Conservation (phyloP, 1,139 yeast species). For the Saccharomycopsis hybrid region DNA sequence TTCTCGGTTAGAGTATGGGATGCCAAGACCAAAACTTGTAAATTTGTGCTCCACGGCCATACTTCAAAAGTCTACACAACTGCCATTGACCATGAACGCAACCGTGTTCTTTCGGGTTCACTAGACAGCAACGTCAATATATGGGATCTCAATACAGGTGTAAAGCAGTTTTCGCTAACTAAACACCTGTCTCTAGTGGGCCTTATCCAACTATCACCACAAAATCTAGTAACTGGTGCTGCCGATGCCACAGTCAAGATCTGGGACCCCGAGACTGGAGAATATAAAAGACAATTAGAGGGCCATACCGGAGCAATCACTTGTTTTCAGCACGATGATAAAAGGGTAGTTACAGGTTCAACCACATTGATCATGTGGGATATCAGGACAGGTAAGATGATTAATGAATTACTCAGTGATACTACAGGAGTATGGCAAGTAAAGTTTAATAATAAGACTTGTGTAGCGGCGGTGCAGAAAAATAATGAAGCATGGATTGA, state of each 20-base stretch:
- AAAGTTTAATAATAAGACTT: constrained; percentile 71
- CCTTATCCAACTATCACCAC: constrained; percentile 67
- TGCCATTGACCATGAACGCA: constrained; percentile 66
- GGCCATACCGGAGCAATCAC: constrained; percentile 90
- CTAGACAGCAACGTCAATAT: constrained; percentile 85
- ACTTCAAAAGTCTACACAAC: constrained; percentile 83
- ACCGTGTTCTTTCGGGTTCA: constrained; percentile 85
- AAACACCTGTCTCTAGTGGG: constrained; percentile 94
- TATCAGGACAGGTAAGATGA: constrained; percentile 65
- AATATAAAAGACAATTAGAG: constrained; percentile 59
- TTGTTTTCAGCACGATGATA: constrained; percentile 86
- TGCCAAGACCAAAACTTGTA: constrained; percentile 64
- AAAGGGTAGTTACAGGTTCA: constrained; percentile 83
- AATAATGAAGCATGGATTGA: constrained; percentile 67
- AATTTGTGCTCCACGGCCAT: constrained; percentile 74
- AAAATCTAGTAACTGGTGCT: constrained; percentile 88
- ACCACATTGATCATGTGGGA: constrained; percentile 75
- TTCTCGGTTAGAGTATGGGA: constrained; percentile 92
- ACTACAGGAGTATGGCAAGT: constrained; percentile 95
- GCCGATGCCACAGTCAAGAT: constrained; percentile 89
- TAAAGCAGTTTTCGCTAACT: constrained; percentile 54
- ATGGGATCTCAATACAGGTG: constrained; percentile 83
- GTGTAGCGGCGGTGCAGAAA: constrained; percentile 90
- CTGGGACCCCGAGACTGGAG: constrained; percentile 85
- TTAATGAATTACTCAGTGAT: constrained; percentile 69